A percentile compares a stretch with the other conserved stretches of the same genome.
These are phyloP conservation scores for Yamagishiella unicocca DNA, from an alignment of 139 green algal species.

Conservation along the genomic window DNA sequence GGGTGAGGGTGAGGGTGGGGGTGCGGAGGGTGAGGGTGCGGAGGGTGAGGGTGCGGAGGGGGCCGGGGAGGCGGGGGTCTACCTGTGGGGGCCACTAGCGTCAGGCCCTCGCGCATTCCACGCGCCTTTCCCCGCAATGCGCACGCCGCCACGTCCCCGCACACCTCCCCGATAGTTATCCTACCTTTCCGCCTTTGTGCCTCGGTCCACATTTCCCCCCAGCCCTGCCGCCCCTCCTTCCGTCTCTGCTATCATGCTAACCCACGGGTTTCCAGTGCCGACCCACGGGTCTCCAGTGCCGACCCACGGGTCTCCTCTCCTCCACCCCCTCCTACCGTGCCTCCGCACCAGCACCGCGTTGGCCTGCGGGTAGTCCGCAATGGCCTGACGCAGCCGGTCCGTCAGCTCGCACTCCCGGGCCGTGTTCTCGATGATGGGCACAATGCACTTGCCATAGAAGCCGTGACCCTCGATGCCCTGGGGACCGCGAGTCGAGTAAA, in stretches of 20 bases:
- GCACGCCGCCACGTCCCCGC: neutral
- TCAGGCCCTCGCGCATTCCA: too few species aligned
- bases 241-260: too few species aligned
- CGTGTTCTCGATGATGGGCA: slow-evolving; percentile 99
- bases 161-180: neutral
- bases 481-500: too few species aligned
- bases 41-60: neutral
- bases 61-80: neutral
- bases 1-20: neutral
- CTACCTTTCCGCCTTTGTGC: too few species aligned
- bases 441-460: slow-evolving; percentile 88
- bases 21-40: neutral
- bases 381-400: slow-evolving; percentile 87
- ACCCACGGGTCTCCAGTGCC: too few species aligned
- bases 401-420: slow-evolving; percentile 96
- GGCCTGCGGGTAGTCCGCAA: slow-evolving; percentile 84
- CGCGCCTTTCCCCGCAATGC: too few species aligned
- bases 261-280: too few species aligned
- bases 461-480: slow-evolving; percentile 90
- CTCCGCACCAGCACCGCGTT: slow-evolving; percentile 88
- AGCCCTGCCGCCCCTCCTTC: too few species aligned
- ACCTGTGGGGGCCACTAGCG: too few species aligned
- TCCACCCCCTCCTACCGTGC: slow-evolving; percentile 61
- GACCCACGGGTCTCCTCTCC: too few species aligned
- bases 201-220: too few species aligned